phyloP scores from a whole-genome alignment of 768 basidiomycete species.

The Tremella yokohamensis region DNA sequence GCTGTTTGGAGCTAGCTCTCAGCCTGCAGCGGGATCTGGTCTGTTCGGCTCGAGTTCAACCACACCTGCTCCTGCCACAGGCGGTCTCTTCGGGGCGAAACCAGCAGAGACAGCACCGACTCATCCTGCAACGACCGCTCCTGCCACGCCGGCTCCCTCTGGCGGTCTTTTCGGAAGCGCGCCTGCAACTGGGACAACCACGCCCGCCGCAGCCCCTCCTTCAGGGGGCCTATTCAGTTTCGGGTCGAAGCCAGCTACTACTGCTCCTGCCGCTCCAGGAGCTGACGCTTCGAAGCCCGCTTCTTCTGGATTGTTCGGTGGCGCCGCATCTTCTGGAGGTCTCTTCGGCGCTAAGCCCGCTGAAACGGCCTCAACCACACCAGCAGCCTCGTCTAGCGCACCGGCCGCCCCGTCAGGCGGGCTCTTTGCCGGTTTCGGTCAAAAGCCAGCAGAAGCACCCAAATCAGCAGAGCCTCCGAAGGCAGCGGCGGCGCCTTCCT shows the following conservation, averaged over 20 bases:
- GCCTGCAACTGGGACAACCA: slow-evolving; percentile 15
- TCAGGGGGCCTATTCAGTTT: slow-evolving; percentile 15
- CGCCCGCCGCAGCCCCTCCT: slow-evolving; percentile 26
- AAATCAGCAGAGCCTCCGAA: slow-evolving; percentile 9
- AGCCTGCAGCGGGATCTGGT: slow-evolving; percentile 17
- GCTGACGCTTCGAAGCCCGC: slow-evolving; percentile 25
- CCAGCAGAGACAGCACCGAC: slow-evolving; percentile 21
- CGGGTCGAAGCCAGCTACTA: slow-evolving; percentile 18
- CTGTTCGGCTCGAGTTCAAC: slow-evolving; percentile 18
- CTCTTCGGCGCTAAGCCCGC: slow-evolving; percentile 29
- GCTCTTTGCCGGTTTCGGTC: slow-evolving; percentile 2
- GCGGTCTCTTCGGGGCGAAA: slow-evolving; percentile 31
- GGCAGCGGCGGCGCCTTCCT: slow-evolving; percentile 6
- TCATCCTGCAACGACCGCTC: slow-evolving; percentile 25
- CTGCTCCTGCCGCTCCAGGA: slow-evolving; percentile 7
- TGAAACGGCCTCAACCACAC: slow-evolving; percentile 15
- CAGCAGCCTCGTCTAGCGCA: slow-evolving; percentile 11
- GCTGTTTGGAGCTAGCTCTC: slow-evolving; percentile 25
- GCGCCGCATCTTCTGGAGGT: slow-evolving; percentile 11
- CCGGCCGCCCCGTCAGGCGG: not conserved
- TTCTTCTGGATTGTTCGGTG: not conserved
- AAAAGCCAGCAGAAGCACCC: not conserved
- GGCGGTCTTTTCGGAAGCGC: slow-evolving; percentile 17
- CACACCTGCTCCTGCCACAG: slow-evolving; percentile 6
- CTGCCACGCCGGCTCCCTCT: slow-evolving; percentile 1